Evolutionary conservation across 345 rosid genomes (phyloP), one percentile per base, ranked within the genome.

Genomic region (Populus davidiana): DNA sequence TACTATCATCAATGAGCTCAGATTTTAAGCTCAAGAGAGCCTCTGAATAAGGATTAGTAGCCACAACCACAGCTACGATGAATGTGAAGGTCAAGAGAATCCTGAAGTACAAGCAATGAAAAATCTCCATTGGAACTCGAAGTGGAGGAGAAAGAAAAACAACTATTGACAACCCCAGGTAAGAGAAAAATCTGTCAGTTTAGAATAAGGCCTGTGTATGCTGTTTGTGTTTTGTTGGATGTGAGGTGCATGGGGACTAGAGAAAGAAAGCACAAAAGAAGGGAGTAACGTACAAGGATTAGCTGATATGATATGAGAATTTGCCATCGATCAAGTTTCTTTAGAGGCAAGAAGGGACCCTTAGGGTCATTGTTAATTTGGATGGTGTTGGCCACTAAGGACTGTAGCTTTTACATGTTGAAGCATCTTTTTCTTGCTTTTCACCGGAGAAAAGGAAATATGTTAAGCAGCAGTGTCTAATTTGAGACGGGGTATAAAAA

Each of bases 1-100:
- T 78, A 27, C 25, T 75, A 52, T 69, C 82, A 82, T 91, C 93
- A 44, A 81, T 75, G 56, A 95, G 18, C 75, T 89, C 89, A 20
- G 96, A 91, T 88, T 93, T 95, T 10, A 95, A 84, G 87, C 77
- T 85, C 70, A 91, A 79, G 41, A 95, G 90, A 4, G 98, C 88
- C 9, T 87, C 83, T 2, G 99, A 85, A 77, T 85, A 91, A 72
- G 89, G 88, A 78, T 91, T 98, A 78, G 70, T 33, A 29, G 89
- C 84, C 65, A 73, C 78, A 29, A 78, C 79, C 23, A 66, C 76
- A 2, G 78, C 74, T 3, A 78, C 33, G 9, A 75, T 27, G 43
- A 85, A 78, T 69, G 74, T 20, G 44, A 76, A 78, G 72, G 35
- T 35, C 59, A 86, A 54, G 75, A 88, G 67, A 70, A 87, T 33